Conservation (phyloP, 2,329 filamentous ascomycete species). For the Aureobasidium uvarum region DNA sequence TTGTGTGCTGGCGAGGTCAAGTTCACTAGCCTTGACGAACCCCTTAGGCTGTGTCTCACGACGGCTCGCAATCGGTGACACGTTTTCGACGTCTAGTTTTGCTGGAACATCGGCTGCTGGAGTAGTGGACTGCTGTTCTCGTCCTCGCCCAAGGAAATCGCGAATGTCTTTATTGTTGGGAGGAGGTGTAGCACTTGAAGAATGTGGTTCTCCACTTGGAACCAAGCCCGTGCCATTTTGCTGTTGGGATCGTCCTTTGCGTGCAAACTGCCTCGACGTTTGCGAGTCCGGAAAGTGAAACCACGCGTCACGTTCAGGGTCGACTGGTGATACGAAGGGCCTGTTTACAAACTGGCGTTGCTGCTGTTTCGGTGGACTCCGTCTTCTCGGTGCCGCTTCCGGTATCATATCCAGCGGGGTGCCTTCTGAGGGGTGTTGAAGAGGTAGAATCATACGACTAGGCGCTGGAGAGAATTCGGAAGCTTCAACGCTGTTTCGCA, state of each 20-base stretch:
- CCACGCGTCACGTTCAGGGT: constrained; percentile 31
- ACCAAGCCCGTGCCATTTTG: constrained; percentile 29
- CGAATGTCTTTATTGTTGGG: constrained; percentile 26
- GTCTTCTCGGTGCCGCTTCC: constrained; percentile 26
- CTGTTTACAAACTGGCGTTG: constrained; percentile 32
- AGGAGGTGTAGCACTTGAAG: constrained; percentile 12
- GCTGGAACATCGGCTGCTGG: not conserved
- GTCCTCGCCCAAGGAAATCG: constrained; percentile 5
- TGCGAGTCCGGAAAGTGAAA: constrained; percentile 31
- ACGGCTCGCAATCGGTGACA: not conserved
- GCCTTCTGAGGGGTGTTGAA: not conserved
- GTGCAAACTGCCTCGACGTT: not conserved
- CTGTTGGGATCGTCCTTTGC: constrained; percentile 24
- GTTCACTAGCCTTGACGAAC: constrained; percentile 37
- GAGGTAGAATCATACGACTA: not conserved
- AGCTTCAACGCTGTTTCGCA: not conserved
- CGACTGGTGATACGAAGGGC: constrained; percentile 36
- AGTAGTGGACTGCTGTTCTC: not conserved
- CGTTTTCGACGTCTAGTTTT: constrained; percentile 14
- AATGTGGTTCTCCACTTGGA: constrained; percentile 32
- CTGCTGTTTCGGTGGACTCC: constrained; percentile 29
- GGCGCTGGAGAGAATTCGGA: not conserved
- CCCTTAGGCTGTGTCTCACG: constrained; percentile 24
- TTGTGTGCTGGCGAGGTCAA: constrained; percentile 30
- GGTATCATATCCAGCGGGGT: constrained; percentile 22